Percentiles rank a stretch among this genome's conserved stretches.
phyloP scores from a whole-genome alignment of 495 filamentous ascomycete genomes.

The Saxispiralis lemnorum region DNA sequence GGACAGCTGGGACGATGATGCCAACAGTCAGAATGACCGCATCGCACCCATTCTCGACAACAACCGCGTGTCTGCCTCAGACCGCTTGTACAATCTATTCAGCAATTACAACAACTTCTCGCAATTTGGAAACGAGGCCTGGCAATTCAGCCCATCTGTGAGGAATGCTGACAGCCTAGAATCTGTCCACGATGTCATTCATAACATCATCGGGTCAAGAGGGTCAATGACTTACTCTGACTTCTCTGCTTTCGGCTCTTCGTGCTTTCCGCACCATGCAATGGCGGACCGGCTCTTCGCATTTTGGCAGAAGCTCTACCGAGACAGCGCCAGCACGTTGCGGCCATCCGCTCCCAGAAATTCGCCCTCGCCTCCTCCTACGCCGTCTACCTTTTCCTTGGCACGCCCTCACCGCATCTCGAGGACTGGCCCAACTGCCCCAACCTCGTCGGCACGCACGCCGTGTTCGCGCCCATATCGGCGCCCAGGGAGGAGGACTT shows the following conservation, averaged over 20 bases:
- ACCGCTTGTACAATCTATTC: constrained; percentile 42
- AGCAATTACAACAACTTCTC: constrained; percentile 39
- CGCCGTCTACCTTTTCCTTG: constrained; percentile 44
- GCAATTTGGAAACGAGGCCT: constrained; percentile 40
- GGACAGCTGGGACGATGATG: constrained; percentile 24
- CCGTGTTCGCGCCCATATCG: constrained; percentile 27
- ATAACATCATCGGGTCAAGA: constrained; percentile 34
- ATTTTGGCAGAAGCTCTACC: constrained; percentile 55
- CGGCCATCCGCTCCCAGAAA: constrained; percentile 39
- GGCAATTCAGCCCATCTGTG: constrained; percentile 23
- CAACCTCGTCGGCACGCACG: constrained; percentile 37
- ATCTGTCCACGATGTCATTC: constrained; percentile 46
- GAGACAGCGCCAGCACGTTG: constrained; percentile 42
- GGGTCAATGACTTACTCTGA: constrained; percentile 50
- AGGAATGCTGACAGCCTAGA: constrained; percentile 39
- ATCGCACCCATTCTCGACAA: constrained; percentile 33
- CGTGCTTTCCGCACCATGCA: constrained; percentile 51
- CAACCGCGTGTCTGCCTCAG: constrained; percentile 28
- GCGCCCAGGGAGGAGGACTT: too few relatives aligned
- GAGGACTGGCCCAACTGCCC: constrained; percentile 27
- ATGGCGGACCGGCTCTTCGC: constrained; percentile 53
- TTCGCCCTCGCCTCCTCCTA: constrained; percentile 37
- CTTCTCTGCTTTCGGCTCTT: constrained; percentile 54
- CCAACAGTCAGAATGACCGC: constrained; percentile 34
- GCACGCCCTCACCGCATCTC: constrained; percentile 26